phyloP scores from a whole-genome alignment of 148 eudicot genomes.

The Heliosperma pusillum region DNA sequence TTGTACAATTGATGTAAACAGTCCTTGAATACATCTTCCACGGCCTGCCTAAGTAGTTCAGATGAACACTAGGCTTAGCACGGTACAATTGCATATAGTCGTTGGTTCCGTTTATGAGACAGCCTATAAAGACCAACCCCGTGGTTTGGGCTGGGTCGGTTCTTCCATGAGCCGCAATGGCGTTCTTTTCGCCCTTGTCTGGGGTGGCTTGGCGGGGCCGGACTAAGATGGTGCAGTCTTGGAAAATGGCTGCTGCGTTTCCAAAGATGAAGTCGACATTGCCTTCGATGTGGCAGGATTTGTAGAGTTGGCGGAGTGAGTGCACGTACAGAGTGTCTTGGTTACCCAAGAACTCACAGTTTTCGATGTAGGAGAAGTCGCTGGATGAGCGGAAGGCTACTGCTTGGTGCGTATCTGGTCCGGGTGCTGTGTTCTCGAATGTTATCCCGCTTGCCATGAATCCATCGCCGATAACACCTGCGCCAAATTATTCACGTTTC shows the following conservation, averaged over 20 bases:
- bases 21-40: slow-evolving; percentile 52
- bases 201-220: slow-evolving; percentile 29
- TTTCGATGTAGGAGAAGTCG: slow-evolving; percentile 32
- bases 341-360: slow-evolving; percentile 33
- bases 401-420: slow-evolving; percentile 28
- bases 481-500: background rate
- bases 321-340: slow-evolving; percentile 38
- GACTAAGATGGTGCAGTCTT: slow-evolving; percentile 32
- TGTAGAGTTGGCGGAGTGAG: slow-evolving; percentile 32
- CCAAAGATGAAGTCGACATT: slow-evolving; percentile 39
- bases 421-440: slow-evolving; percentile 33
- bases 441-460: slow-evolving; percentile 35
- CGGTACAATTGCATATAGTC: slow-evolving; percentile 30
- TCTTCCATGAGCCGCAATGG: slow-evolving; percentile 28
- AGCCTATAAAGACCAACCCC: slow-evolving; percentile 24
- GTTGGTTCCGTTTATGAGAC: slow-evolving; percentile 28
- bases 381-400: slow-evolving; percentile 34
- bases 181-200: slow-evolving; percentile 25
- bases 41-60: slow-evolving; percentile 44
- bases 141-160: slow-evolving; percentile 35
- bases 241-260: slow-evolving; percentile 35
- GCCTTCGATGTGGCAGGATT: slow-evolving; percentile 30
- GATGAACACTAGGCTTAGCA: slow-evolving; percentile 23
- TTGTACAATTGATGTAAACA: slow-evolving; percentile 34
- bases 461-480: slow-evolving; percentile 25